Base-by-base conservation (phyloP, 352 stramenopile species). In the Globisporangium cederbergense region DNA sequence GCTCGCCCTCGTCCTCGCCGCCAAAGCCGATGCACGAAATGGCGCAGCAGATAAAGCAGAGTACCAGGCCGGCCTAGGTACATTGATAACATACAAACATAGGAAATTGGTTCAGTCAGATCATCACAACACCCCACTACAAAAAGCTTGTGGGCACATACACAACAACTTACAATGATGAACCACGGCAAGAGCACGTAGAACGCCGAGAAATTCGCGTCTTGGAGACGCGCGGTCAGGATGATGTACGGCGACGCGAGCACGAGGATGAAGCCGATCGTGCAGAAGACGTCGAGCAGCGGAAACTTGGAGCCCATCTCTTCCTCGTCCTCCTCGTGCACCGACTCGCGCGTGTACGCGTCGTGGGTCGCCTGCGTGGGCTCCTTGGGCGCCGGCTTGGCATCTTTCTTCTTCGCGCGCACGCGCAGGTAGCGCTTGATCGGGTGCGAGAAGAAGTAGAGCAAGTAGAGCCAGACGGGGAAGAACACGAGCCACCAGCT, bases 401-500 rank as follows among this genome's bases (percentile, higher is more conserved):
- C 28, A 4, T 60, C 58, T 11, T 75, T 74, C n/a, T 55, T 47
- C 34, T 79, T 83, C 1, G 77, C 62, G 50, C 78, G 79, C 6
- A 68, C 65, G 36, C 71, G 74, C 56, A 88, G 65, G 60, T 90
- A 92, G 43, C 78, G 80, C 42, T 72, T 66, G 32, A 90, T 60
- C 4, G 83, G 77, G 43, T 78, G 72, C 46, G 71, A 83, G 25
- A 87, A 56, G 57, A 84, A 90, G 65, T 86, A 90, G 13, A 56
- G 62, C 8, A 92, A 60, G 58, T 89, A 92, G 43, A 93, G 66
- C 86, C 86, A 95, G 43, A 95, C 67, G 0, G 86, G 86, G 9
- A 88, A 66, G 66, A 95, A 93, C 14, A 92, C 77, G 61, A 88
- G 58, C 86, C 86, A 95, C 86, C 86, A 95, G 57, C 73, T 92